These are phyloP conservation scores for Candida hungchunana DNA, from an alignment of 805 yeast genomes.

Conservation along the genomic window DNA sequence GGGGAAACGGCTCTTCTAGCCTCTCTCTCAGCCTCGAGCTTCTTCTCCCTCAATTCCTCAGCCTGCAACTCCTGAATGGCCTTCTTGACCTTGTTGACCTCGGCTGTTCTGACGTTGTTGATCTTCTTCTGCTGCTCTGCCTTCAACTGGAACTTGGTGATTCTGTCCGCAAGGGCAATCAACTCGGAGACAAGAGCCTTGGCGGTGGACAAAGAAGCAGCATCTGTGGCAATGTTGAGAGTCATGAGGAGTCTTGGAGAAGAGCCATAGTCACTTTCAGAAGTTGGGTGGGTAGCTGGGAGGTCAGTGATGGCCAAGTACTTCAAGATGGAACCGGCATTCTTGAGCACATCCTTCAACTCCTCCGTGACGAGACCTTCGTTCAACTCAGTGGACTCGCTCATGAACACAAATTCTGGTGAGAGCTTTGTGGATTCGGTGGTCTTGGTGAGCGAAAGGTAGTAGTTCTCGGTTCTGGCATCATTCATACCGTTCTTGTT, in stretches of 20 bases:
- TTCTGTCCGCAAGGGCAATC: slow-evolving; percentile 50
- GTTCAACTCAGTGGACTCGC: slow-evolving; percentile 80
- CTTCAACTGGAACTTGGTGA: slow-evolving; percentile 54
- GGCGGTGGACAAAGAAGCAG: slow-evolving; percentile 46
- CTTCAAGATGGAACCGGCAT: slow-evolving; percentile 47
- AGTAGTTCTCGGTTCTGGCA: slow-evolving; percentile 73
- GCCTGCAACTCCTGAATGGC: slow-evolving; percentile 58
- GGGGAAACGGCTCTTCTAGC: slow-evolving; percentile 63
- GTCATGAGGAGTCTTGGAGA: slow-evolving; percentile 49
- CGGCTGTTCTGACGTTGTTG: slow-evolving; percentile 71
- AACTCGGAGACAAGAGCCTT: slow-evolving; percentile 49
- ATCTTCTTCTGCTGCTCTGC: slow-evolving; percentile 76
- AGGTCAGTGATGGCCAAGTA: slow-evolving; percentile 82
- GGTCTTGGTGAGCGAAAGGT: slow-evolving; percentile 78
- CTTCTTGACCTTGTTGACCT: slow-evolving; percentile 65
- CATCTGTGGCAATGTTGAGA: slow-evolving; percentile 45
- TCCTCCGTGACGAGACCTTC: slow-evolving; percentile 53
- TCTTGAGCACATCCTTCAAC: slow-evolving; percentile 40
- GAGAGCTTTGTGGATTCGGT: slow-evolving; percentile 70
- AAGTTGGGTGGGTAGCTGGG: slow-evolving; percentile 64
- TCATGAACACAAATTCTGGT: slow-evolving; percentile 75
- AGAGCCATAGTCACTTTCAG: slow-evolving; percentile 51
- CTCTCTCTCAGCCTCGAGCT: slow-evolving; percentile 63
- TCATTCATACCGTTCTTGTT: slow-evolving; percentile 80
- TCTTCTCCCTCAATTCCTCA: slow-evolving; percentile 67